Conservation (phyloP, 768 basidiomycete species). For the Stropharia rugosoannulata region DNA sequence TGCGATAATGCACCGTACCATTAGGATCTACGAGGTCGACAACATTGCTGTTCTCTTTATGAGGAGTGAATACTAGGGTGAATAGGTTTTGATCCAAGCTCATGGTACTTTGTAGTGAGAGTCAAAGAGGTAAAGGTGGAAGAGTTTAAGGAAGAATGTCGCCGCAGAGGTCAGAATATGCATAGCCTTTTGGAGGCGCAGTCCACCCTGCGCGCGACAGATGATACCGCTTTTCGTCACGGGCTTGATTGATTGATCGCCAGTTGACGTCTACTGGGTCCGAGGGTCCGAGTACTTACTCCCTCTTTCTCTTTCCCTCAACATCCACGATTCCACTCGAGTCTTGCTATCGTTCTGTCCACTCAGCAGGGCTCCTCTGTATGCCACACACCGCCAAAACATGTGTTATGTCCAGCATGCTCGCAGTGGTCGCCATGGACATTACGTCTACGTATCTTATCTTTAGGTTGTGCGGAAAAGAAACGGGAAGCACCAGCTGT, state of each 20-base stretch:
- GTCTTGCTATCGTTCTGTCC: no score
- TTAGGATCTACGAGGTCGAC: constrained; percentile 69
- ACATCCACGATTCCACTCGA: background rate
- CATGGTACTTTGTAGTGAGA: constrained; percentile 40
- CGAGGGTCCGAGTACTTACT: background rate
- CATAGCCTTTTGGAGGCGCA: constrained; percentile 15
- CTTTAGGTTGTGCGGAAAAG: no score
- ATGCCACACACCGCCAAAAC: no score
- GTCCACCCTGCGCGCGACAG: background rate
- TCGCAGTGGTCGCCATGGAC: no score
- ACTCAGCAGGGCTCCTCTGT: no score
- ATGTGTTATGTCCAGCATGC: no score
- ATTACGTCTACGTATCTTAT: no score
- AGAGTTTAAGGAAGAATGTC: constrained; percentile 9
- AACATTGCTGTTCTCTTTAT: constrained; percentile 56
- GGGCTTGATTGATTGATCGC: constrained; percentile 3
- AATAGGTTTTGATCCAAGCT: constrained; percentile 86
- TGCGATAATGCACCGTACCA: constrained; percentile 70
- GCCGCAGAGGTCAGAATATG: constrained; percentile 4
- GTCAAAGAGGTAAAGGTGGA: constrained; percentile 9
- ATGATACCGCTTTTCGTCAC: constrained; percentile 11
- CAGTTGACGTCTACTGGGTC: background rate
- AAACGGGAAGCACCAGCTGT: no score
- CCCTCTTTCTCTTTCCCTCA: background rate
- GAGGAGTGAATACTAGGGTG: constrained; percentile 66